Conservation (phyloP, 192 early-diverging fungal species). For the Podila epicladia region DNA sequence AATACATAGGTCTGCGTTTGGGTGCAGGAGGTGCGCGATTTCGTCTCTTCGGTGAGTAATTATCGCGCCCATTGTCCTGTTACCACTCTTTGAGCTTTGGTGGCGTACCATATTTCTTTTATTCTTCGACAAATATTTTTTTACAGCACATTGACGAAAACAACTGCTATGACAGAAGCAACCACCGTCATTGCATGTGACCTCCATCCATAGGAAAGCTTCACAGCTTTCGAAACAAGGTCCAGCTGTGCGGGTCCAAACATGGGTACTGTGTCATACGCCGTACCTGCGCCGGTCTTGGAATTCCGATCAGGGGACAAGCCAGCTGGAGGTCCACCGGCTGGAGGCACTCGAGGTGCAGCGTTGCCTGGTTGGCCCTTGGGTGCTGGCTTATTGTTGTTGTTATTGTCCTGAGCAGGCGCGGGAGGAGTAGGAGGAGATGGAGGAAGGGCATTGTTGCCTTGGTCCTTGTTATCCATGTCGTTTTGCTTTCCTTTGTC, state of each 20-base stretch:
- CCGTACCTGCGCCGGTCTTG: background rate
- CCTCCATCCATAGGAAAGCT: background rate
- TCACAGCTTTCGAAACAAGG: conserved; percentile 5
- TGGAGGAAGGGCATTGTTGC: too few relatives aligned
- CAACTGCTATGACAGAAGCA: background rate
- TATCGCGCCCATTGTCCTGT: too few relatives aligned
- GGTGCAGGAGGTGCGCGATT: too few relatives aligned
- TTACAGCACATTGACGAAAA: background rate
- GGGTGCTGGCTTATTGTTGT: background rate
- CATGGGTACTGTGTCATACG: conserved; percentile 36
- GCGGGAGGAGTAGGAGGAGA: background rate
- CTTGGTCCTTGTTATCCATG: background rate
- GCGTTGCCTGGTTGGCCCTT: background rate
- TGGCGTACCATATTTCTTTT: too few relatives aligned
- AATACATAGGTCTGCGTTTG: too few relatives aligned
- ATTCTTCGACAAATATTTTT: too few relatives aligned
- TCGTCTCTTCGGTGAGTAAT: too few relatives aligned
- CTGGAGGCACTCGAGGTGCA: background rate
- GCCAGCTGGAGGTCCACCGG: background rate
- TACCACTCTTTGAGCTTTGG: too few relatives aligned
- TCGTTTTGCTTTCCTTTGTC: conserved; percentile 6
- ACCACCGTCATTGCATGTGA: background rate
- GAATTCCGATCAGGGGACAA: background rate
- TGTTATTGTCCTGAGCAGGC: background rate
- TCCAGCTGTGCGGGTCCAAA: conserved; percentile 49